Percentiles rank a stretch among this genome's conserved stretches.
Conservation (phyloP, 2,329 filamentous ascomycete genomes). For the Trichoderma hamatum region DNA sequence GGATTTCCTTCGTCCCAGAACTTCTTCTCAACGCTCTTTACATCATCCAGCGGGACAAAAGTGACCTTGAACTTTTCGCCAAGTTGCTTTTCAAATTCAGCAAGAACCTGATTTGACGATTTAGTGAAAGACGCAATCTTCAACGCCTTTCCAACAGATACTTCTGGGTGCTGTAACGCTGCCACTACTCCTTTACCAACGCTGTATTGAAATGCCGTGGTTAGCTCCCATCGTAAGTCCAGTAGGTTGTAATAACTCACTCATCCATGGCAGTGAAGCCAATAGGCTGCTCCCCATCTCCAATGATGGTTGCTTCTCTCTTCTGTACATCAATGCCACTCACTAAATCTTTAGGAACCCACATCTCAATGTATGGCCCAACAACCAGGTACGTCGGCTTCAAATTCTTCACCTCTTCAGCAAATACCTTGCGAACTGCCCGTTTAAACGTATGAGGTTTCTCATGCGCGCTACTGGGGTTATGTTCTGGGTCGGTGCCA, state of each 20-base stretch:
- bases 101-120: slow-evolving; percentile 63
- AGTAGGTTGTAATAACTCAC: slow-evolving; percentile 46
- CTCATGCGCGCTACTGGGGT: slow-evolving; percentile 59
- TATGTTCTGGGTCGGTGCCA: slow-evolving; percentile 67
- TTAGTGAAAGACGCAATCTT: slow-evolving; percentile 73
- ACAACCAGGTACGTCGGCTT: slow-evolving; percentile 70
- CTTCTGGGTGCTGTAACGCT: slow-evolving; percentile 59
- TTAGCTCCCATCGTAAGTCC: neutral
- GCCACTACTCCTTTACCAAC: slow-evolving; percentile 69
- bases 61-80: slow-evolving; percentile 49
- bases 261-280: slow-evolving; percentile 73
- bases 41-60: slow-evolving; percentile 50
- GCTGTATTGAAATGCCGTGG: slow-evolving; percentile 40
- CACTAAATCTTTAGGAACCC: neutral
- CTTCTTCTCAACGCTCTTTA: slow-evolving; percentile 61
- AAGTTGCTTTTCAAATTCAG: slow-evolving; percentile 70
- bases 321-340: slow-evolving; percentile 63
- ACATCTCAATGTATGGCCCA: slow-evolving; percentile 69
- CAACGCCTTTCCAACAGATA: slow-evolving; percentile 58
- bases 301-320: slow-evolving; percentile 64
- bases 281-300: slow-evolving; percentile 62
- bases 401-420: slow-evolving; percentile 55
- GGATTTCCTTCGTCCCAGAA: slow-evolving; percentile 59
- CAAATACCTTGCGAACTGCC: slow-evolving; percentile 64
- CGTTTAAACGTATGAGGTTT: slow-evolving; percentile 72